phyloP scores from a whole-genome alignment of 495 filamentous ascomycete genomes.

The Penicillium samsonianum region DNA sequence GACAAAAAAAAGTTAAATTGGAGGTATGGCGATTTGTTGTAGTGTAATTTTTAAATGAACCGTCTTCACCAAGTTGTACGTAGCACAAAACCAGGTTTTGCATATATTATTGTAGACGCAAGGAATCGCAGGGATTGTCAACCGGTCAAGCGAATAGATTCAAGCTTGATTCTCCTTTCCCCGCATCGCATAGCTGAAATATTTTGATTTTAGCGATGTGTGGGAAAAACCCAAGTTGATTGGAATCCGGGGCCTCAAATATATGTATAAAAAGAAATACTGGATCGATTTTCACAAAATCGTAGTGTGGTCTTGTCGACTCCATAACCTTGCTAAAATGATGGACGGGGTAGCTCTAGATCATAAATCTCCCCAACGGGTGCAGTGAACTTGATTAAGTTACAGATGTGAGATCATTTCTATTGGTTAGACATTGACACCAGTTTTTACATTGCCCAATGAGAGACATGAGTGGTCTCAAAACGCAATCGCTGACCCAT shows the following conservation, averaged over 20 bases:
- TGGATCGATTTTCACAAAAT: not conserved
- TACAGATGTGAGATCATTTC: constrained; percentile 1
- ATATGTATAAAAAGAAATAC: not conserved
- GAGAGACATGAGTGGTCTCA: not conserved
- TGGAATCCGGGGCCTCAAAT: not conserved
- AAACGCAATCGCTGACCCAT: not conserved
- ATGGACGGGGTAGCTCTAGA: not conserved
- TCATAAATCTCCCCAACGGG: not conserved
- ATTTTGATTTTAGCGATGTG: not conserved
- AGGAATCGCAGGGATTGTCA: not conserved
- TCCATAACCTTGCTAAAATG: not conserved
- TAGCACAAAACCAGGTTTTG: not conserved
- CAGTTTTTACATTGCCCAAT: not conserved
- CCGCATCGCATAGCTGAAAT: not conserved
- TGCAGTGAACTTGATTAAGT: not conserved
- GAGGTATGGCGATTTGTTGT: not conserved
- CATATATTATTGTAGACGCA: not conserved
- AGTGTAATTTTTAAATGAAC: not conserved
- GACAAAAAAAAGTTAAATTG: not conserved
- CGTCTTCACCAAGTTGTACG: not conserved
- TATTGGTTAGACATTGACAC: not conserved
- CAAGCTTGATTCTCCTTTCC: not conserved
- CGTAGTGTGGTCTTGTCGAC: not conserved
- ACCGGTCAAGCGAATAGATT: not conserved
- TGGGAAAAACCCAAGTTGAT: not conserved